These are phyloP conservation scores for Paecilomyces sp. DNA, from an alignment of 2,329 filamentous ascomycete genomes.

Conservation along the genomic window DNA sequence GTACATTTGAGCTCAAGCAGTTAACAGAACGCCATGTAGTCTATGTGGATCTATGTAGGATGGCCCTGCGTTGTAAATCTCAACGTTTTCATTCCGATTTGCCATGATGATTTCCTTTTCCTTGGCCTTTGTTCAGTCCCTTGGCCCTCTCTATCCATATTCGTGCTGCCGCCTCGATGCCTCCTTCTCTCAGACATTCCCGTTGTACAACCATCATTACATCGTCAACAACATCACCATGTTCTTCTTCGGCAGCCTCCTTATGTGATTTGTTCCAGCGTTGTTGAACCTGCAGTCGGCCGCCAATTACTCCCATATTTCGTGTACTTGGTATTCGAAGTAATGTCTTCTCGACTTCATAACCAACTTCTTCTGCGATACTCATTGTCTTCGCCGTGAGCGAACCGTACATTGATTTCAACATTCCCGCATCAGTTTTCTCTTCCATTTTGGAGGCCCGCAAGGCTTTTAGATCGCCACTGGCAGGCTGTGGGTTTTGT, in stretches of 20 bases:
- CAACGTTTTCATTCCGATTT: conserved; percentile 1
- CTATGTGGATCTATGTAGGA: neutral
- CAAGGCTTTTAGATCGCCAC: conserved; percentile 35
- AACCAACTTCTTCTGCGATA: conserved; percentile 67
- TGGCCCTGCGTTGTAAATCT: neutral
- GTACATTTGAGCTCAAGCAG: too few species aligned
- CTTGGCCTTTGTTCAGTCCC: conserved; percentile 39
- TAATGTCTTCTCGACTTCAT: conserved; percentile 72
- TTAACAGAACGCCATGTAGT: neutral
- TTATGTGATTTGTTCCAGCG: conserved; percentile 15
- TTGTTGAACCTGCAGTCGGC: conserved; percentile 27
- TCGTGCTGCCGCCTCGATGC: conserved; percentile 35
- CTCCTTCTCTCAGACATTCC: conserved; percentile 40
- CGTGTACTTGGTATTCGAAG: conserved; percentile 86
- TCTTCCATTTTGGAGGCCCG: conserved; percentile 27
- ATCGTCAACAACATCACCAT: conserved; percentile 49
- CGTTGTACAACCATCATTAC: conserved; percentile 56
- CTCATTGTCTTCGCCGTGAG: conserved; percentile 70
- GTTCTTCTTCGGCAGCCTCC: conserved; percentile 32
- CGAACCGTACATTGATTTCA: conserved; percentile 69
- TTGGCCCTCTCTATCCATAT: conserved; percentile 48
- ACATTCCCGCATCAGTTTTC: conserved; percentile 24
- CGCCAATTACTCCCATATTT: conserved; percentile 74
- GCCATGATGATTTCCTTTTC: conserved; percentile 26
- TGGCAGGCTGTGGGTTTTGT: conserved; percentile 20